Conservation (phyloP, 2,329 filamentous ascomycete species). For the Dendryphion nanum region DNA sequence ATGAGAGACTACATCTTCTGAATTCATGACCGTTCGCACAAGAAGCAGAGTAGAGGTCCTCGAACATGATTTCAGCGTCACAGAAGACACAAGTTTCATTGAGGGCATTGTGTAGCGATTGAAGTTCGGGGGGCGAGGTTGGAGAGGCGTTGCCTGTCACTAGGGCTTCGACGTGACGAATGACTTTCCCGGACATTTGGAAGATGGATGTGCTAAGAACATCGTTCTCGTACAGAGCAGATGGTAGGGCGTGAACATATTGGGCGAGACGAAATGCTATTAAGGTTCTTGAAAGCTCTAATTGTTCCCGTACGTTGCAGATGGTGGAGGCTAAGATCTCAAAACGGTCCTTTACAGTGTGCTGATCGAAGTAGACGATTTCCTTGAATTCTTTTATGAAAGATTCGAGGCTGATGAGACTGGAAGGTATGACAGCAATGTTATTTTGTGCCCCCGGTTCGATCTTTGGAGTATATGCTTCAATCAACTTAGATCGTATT, state of each 20-base stretch:
- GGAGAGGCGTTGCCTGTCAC: conserved; percentile 3
- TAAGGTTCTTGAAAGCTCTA: conserved; percentile 20
- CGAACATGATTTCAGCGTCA: conserved; percentile 47
- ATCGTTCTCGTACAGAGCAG: conserved; percentile 10
- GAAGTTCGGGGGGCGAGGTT: not conserved
- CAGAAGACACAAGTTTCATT: conserved; percentile 56
- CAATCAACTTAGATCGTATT: conserved; percentile 19
- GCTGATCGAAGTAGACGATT: conserved; percentile 19
- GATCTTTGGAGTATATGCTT: too few relatives aligned
- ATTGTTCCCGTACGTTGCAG: conserved; percentile 17
- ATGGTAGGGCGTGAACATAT: conserved; percentile 16
- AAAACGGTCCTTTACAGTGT: conserved; percentile 31
- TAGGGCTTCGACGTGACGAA: conserved; percentile 17
- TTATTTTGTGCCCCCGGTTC: too few relatives aligned
- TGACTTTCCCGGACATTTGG: conserved; percentile 17
- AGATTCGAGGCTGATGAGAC: conserved; percentile 5
- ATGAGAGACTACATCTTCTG: conserved; percentile 55
- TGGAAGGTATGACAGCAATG: too few relatives aligned
- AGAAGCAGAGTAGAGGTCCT: conserved; percentile 45
- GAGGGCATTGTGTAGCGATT: not conserved
- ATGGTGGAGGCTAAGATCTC: conserved; percentile 26
- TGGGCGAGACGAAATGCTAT: conserved; percentile 32
- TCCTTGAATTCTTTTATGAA: conserved; percentile 20
- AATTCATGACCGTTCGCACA: conserved; percentile 55
- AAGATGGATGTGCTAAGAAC: conserved; percentile 22